phyloP scores from a whole-genome alignment of 441 rosid genomes.

The Bruguiera hainesii region DNA sequence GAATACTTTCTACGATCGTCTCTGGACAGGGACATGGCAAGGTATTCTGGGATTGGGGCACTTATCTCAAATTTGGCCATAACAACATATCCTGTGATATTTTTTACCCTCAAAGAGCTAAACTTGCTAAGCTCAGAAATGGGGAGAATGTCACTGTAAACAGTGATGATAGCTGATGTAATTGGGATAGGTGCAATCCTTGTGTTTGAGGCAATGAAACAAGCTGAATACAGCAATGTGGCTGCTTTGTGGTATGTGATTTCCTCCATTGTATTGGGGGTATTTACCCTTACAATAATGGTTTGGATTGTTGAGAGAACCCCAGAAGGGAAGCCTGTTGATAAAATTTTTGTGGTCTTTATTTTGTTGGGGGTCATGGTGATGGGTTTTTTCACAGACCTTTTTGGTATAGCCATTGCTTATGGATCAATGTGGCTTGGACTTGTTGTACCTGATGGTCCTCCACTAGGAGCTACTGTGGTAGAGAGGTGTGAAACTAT shows the following conservation, averaged over 20 bases:
- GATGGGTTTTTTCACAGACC: constrained; percentile 48
- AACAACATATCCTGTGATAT: constrained; percentile 56
- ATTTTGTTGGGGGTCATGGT: constrained; percentile 43
- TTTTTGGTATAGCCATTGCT: constrained; percentile 56
- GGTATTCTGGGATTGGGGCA: constrained; percentile 33
- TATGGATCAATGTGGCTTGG: constrained; percentile 64
- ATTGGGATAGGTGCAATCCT: constrained; percentile 31
- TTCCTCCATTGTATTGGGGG: constrained; percentile 19
- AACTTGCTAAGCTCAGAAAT: constrained; percentile 74
- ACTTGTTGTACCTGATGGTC: constrained; percentile 57
- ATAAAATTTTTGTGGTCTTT: constrained; percentile 38
- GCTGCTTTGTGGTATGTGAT: constrained; percentile 35
- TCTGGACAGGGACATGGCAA: constrained; percentile 34
- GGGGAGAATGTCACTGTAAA: constrained; percentile 58
- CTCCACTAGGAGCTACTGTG: constrained; percentile 53
- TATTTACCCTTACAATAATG: constrained; percentile 27
- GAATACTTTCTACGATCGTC: constrained; percentile 25
- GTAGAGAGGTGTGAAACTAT: constrained; percentile 51
- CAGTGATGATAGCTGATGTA: constrained; percentile 41
- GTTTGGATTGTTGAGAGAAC: constrained; percentile 46
- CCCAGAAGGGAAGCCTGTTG: constrained; percentile 49
- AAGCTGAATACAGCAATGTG: constrained; percentile 23
- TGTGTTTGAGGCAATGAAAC: constrained; percentile 45
- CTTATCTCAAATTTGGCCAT: constrained; percentile 32
- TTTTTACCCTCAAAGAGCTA: constrained; percentile 52